These are phyloP conservation scores for Sordariomycetes sp. DNA, from an alignment of 2,329 filamentous ascomycete genomes.

Conservation along the genomic window DNA sequence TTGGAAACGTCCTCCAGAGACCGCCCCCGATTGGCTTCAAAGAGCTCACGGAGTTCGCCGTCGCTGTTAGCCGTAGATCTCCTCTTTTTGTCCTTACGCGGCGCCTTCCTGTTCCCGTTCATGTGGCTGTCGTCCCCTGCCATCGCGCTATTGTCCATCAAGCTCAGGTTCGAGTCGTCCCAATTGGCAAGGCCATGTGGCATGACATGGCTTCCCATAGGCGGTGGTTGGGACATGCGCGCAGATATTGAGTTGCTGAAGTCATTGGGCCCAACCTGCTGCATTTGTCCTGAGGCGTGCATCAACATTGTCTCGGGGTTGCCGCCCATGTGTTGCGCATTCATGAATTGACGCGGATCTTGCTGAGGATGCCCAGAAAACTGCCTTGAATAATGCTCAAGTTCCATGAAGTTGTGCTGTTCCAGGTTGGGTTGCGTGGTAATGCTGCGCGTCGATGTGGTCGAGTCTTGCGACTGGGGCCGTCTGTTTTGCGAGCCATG, in stretches of 20 bases:
- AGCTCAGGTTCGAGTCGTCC: constrained; percentile 46
- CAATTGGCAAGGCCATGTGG: constrained; percentile 36
- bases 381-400: constrained; percentile 25
- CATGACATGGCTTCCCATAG: too few species aligned
- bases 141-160: constrained; percentile 44
- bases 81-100: neutral
- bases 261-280: constrained; percentile 26
- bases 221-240: neutral
- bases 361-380: neutral
- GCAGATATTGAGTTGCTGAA: neutral
- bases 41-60: constrained; percentile 68
- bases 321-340: constrained; percentile 35
- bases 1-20: constrained; percentile 62
- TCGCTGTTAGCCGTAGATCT: constrained; percentile 72
- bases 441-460: constrained; percentile 46
- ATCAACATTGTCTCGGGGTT: constrained; percentile 53
- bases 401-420: constrained; percentile 31
- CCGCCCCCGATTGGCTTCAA: constrained; percentile 59
- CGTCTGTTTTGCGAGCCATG: too few species aligned
- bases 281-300: constrained; percentile 46
- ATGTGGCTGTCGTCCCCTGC: constrained; percentile 46
- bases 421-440: constrained; percentile 43
- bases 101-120: constrained; percentile 24
- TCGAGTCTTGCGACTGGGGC: constrained; percentile 46
- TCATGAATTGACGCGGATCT: neutral